Base-by-base conservation (phyloP, 2,329 filamentous ascomycete genomes). In the Aspergillus neoniger region DNA sequence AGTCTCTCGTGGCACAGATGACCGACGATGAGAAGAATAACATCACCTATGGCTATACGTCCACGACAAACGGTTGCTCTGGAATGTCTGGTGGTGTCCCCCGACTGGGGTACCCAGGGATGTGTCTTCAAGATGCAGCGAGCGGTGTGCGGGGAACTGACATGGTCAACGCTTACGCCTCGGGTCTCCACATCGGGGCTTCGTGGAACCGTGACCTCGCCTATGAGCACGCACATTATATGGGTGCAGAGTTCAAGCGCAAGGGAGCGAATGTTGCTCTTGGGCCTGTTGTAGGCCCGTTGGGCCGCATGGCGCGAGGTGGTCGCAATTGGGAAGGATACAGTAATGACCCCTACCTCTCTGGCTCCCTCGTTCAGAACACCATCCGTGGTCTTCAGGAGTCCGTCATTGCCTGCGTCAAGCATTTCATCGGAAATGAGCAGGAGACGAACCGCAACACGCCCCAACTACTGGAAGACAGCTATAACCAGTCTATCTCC, bases 361-460 rank as follows among this genome's bases (percentile, higher is more conserved):
- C 76, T 57, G 69, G 77, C 6, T 68, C 71, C 7, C 74, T 79
- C 64, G 72, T 55, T 2, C 62, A 72, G 5, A 64, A 74, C 36
- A 79, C 76, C 5, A 76, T 81, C 36, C 65, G 62, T 23, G 80
- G 78, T 12, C 72, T 78, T 14, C 80, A 81, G 55, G 72, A 71
- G 38, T 78, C 77, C 60, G 80, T 81, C 4, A 74, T 80, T 41
- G 59, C 69, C 4, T 68, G 66, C n/a, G 57, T 66, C 19, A 79
- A 86, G 72, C 86, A 88, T 67, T 83, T 81, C 57, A 83, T 88
- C 44, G 83, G 76, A 15, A 86, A 88, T 58, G 86, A 88, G 65
- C 86, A 88, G 71, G 86, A 88, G 48, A 59, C 68, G 4, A 64
- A 65, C 36, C 67, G 70, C 1, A 68, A 64, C 21, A 64, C 63